A percentile compares a stretch with the other conserved stretches of the same genome.
Conservation (phyloP, 23 red algal genomes). For the Gracilaria gracilis region DNA sequence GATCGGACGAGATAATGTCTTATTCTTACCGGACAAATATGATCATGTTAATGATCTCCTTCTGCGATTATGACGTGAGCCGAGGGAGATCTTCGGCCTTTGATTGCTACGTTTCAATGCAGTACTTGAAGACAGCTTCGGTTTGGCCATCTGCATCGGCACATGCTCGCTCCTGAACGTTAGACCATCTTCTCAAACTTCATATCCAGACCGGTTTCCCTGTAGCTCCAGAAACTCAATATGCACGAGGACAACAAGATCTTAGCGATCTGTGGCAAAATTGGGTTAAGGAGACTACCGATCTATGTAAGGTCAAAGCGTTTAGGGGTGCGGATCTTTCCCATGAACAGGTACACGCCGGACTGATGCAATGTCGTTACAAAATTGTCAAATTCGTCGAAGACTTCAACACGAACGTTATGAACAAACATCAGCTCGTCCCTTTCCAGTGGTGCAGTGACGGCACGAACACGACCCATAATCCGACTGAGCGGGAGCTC, state of each 20-base stretch:
- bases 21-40: too few species aligned
- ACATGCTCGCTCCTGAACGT: too few species aligned
- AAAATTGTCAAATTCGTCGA: background rate
- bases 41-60: too few species aligned
- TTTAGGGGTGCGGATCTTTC: slow-evolving; percentile 30
- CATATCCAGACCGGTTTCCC: background rate
- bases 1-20: too few species aligned
- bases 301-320: slow-evolving; percentile 28
- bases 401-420: slow-evolving; percentile 8
- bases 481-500: slow-evolving; percentile 1
- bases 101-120: too few species aligned
- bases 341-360: slow-evolving; percentile 6
- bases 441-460: slow-evolving; percentile 31
- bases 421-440: slow-evolving; percentile 25
- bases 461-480: slow-evolving; percentile 4
- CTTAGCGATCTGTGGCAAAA: slow-evolving; percentile 22
- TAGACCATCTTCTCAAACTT: background rate
- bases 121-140: too few species aligned
- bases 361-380: slow-evolving; percentile 1
- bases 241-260: slow-evolving; percentile 25
- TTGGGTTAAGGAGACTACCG: slow-evolving; percentile 39
- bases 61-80: too few species aligned
- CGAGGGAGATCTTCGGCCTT: too few species aligned
- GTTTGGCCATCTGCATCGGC: too few species aligned
- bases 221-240: background rate